phyloP scores from a whole-genome alignment of 768 basidiomycete genomes.

The Cystofilobasidium macerans region DNA sequence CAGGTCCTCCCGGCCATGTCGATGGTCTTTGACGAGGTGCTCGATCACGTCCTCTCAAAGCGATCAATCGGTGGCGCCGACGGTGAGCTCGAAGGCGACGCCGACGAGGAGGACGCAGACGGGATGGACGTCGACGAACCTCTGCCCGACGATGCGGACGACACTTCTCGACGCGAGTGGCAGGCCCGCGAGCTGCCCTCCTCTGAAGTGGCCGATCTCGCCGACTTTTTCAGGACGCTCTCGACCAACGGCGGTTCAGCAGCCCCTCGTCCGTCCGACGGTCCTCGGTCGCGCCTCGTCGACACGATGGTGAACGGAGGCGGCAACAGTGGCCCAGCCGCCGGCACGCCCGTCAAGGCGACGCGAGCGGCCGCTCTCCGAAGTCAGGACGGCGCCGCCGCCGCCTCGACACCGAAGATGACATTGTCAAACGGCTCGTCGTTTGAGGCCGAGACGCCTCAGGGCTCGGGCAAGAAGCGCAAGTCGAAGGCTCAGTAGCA shows the following conservation, averaged over 20 bases:
- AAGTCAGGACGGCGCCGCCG: not conserved
- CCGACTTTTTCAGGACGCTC: constrained; percentile 11
- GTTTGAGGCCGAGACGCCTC: constrained; percentile 7
- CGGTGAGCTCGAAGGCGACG: not conserved
- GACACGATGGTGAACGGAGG: constrained; percentile 8
- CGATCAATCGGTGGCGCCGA: constrained; percentile 1
- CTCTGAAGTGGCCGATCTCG: constrained; percentile 6
- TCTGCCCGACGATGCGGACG: not conserved
- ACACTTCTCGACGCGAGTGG: not conserved
- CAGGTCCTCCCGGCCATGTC: constrained; percentile 23
- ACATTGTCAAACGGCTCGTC: not conserved
- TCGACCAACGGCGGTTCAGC: not conserved
- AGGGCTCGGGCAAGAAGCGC: constrained; percentile 17
- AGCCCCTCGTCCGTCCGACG: not conserved
- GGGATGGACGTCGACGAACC: not conserved
- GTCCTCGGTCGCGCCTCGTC: not conserved
- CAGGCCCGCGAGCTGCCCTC: constrained; percentile 8
- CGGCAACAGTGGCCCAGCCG: not conserved
- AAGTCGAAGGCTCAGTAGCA: constrained; percentile 20
- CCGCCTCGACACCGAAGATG: not conserved
- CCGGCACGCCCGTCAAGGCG: not conserved
- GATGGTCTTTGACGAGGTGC: constrained; percentile 23
- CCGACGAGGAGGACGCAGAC: not conserved
- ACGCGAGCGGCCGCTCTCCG: not conserved
- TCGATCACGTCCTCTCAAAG: constrained; percentile 7